phyloP scores from a whole-genome alignment of 2,329 filamentous ascomycete species.

The Diaporthe ilicicola region DNA sequence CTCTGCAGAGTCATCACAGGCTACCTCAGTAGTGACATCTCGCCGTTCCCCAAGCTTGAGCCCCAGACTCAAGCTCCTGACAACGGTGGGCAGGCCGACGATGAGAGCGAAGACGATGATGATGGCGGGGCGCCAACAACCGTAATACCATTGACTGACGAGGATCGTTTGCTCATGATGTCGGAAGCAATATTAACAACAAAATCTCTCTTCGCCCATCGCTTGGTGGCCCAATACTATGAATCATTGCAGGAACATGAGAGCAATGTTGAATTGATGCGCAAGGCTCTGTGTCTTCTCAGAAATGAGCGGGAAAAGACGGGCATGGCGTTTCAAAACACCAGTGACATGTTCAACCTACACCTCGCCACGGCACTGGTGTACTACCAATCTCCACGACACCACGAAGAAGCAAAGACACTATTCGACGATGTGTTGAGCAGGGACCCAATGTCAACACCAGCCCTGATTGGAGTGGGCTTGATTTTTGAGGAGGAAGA shows the following conservation, averaged over 20 bases:
- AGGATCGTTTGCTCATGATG: constrained; percentile 85
- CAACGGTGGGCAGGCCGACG: constrained; percentile 51
- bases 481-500: constrained; percentile 94
- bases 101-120: constrained; percentile 67
- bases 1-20: constrained; percentile 83
- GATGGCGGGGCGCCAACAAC: constrained; percentile 63
- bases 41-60: constrained; percentile 72
- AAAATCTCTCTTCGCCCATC: constrained; percentile 82
- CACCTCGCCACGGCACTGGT: constrained; percentile 88
- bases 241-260: constrained; percentile 86
- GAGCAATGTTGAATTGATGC: constrained; percentile 79
- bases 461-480: constrained; percentile 87
- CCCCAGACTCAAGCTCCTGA: constrained; percentile 38
- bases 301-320: constrained; percentile 69
- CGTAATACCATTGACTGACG: constrained; percentile 70
- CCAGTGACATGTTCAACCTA: constrained; percentile 76
- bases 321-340: constrained; percentile 74
- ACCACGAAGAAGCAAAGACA: constrained; percentile 87
- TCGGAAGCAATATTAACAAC: constrained; percentile 73
- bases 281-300: constrained; percentile 73
- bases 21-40: constrained; percentile 84
- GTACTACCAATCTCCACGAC: constrained; percentile 86
- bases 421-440: constrained; percentile 85
- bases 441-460: constrained; percentile 78
- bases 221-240: constrained; percentile 85